Base-by-base conservation (phyloP, 2,329 filamentous ascomycete species). In the Fusarium proliferatum region DNA sequence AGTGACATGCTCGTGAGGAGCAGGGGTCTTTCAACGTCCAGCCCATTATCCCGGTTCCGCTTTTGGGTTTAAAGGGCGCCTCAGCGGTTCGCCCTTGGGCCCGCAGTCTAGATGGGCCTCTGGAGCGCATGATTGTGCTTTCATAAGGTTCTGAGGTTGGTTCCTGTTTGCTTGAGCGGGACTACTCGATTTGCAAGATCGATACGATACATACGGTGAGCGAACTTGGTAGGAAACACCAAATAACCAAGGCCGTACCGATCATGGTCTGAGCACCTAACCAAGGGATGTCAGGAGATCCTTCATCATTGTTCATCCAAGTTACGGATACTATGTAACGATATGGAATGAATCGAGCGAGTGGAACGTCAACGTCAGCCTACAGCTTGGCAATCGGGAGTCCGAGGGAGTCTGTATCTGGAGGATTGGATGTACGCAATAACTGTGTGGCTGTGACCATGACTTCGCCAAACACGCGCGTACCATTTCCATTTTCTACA, bases 351-450 rank as follows among this genome's bases (percentile, higher is more conserved):
- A 58, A 68, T 57, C 39, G 53, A 62, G 52, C n/a, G 46, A 67
- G 51, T 75, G 72, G 45, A 72, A 67, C 68, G 64, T 67, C 64
- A 67, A 75, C 76, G 76, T 78, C 73, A 78, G 73, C 76, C 67
- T 53, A 68, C 42, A 64, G 65, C 72, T 76, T 76, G 73, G 75
- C 75, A 73, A 71, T 68, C 69, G 55, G 45, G 63, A 67, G 38
- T 55, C 51, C 46, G 59, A 65, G 42, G 46, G 46, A 48, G 52
- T 36, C 17, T 55, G 51, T 41, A 61, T 68, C 60, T 62, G 41
- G 45, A 65, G 38, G 38, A 62, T 66, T 48, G 38, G 41, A 64
- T 64, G 45, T 70, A 61, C 67, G 73, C 60, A 66, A 70, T 64
- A 57, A 49, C 48, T 56, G 39, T 57, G 76, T 77, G 76, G 76